Evolutionary conservation across 1,139 yeast species (phyloP).

Genomic region (Lodderomyces orthopsilosis): DNA sequence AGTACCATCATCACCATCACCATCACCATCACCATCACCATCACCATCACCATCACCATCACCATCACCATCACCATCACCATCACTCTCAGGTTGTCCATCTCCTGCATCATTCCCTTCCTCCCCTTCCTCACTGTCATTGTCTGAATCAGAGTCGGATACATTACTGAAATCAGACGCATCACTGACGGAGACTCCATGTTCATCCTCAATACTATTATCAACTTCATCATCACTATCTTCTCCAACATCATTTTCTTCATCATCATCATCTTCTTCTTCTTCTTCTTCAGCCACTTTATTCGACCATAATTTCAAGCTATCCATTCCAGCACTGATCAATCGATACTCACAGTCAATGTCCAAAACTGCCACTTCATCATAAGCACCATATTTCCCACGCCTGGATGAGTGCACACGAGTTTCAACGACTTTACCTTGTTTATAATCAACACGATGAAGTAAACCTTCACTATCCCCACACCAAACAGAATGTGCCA

Average conservation of each 20-base stretch:
- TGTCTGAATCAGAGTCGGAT: conserved; percentile 14
- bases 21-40: background rate
- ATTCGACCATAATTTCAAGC: conserved; percentile 68
- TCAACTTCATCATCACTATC: conserved; percentile 13
- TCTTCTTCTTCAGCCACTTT: conserved; percentile 20
- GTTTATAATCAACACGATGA: conserved; percentile 62
- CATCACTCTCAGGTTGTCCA: conserved; percentile 16
- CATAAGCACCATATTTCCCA: conserved; percentile 32
- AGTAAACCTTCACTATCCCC: conserved; percentile 85
- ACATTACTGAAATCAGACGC: conserved; percentile 19
- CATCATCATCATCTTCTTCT: conserved; percentile 19
- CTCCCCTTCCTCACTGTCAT: conserved; percentile 14
- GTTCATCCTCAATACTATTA: conserved; percentile 15
- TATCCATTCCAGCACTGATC: conserved; percentile 81
- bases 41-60: conserved; percentile 19
- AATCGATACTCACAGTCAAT: conserved; percentile 77
- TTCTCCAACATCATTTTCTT: conserved; percentile 14
- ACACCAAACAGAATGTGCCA: conserved; percentile 64
- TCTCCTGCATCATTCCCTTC: conserved; percentile 18
- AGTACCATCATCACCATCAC: no score
- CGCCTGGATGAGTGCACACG: conserved; percentile 58
- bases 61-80: conserved; percentile 18
- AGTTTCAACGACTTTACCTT: conserved; percentile 63
- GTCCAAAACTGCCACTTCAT: conserved; percentile 72
- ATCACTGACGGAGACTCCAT: conserved; percentile 18